Conservation (phyloP, 306 rosid species). For the Malus sieversii region DNA sequence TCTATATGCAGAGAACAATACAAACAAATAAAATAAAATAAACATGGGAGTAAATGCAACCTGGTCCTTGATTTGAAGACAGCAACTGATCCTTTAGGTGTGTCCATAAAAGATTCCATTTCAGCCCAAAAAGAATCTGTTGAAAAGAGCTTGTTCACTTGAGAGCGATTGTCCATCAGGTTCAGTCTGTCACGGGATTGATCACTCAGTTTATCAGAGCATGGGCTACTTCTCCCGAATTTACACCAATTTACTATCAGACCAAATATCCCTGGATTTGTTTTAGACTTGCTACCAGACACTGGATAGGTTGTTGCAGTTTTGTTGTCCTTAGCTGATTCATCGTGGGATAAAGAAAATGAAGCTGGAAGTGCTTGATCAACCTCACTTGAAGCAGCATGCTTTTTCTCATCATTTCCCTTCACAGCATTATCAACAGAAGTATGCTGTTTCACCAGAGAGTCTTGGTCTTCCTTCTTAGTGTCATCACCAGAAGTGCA, state of each 20-base stretch:
- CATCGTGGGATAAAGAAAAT: conserved; percentile 21
- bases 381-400: conserved; percentile 25
- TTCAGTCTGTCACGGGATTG: conserved; percentile 17
- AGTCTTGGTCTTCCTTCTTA: conserved; percentile 21
- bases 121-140: conserved; percentile 56
- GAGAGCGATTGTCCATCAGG: conserved; percentile 11
- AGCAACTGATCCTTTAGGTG: conserved; percentile 47
- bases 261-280: conserved; percentile 30
- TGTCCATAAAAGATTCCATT: conserved; percentile 48
- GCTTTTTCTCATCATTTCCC: conserved; percentile 20
- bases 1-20: not conserved
- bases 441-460: not conserved
- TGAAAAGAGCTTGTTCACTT: conserved; percentile 42
- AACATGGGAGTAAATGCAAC: conserved; percentile 27
- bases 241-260: conserved; percentile 41
- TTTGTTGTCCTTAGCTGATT: conserved; percentile 23
- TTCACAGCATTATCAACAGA: conserved; percentile 4
- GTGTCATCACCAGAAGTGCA: conserved; percentile 14
- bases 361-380: conserved; percentile 24
- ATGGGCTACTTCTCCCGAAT: conserved; percentile 26
- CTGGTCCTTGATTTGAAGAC: conserved; percentile 65
- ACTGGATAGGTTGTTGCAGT: conserved; percentile 23
- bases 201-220: conserved; percentile 23
- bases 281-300: conserved; percentile 1
- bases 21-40: not conserved